phyloP scores from a whole-genome alignment of 2,329 filamentous ascomycete genomes.

The Nigrospora oryzae region DNA sequence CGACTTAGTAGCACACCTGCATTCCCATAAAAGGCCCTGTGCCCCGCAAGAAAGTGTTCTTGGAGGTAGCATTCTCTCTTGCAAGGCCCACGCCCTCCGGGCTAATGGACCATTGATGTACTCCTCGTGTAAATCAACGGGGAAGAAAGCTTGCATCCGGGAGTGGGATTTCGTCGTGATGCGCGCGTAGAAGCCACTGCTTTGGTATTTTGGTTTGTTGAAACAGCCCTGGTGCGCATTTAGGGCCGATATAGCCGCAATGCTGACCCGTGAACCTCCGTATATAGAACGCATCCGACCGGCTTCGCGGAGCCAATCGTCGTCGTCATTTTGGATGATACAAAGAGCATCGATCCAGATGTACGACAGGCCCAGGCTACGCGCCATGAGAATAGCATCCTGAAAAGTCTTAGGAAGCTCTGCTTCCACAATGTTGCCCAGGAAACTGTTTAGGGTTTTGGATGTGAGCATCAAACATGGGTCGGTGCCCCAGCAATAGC shows the following conservation, averaged over 20 bases:
- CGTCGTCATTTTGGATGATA: neutral
- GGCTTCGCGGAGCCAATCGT: neutral
- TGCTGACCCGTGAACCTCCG: neutral
- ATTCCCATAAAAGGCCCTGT: neutral
- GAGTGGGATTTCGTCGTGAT: neutral
- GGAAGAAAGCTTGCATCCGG: neutral
- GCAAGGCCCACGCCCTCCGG: neutral
- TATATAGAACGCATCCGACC: neutral
- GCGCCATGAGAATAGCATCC: neutral
- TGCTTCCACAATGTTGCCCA: neutral
- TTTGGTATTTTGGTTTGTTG: neutral
- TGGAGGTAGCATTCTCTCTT: neutral
- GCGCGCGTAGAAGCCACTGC: neutral
- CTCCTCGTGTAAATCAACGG: neutral
- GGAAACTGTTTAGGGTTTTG: neutral
- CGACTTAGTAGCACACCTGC: neutral
- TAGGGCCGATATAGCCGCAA: neutral
- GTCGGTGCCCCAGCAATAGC: neutral
- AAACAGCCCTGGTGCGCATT: neutral
- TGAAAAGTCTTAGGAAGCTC: neutral
- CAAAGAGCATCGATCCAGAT: neutral
- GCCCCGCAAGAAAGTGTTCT: neutral
- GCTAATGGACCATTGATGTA: neutral
- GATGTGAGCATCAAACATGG: neutral
- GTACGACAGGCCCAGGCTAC: neutral